Evolutionary conservation across 2,329 filamentous ascomycete genomes (phyloP), one percentile per base, ranked within the genome.

Genomic region (Apiospora aurea): DNA sequence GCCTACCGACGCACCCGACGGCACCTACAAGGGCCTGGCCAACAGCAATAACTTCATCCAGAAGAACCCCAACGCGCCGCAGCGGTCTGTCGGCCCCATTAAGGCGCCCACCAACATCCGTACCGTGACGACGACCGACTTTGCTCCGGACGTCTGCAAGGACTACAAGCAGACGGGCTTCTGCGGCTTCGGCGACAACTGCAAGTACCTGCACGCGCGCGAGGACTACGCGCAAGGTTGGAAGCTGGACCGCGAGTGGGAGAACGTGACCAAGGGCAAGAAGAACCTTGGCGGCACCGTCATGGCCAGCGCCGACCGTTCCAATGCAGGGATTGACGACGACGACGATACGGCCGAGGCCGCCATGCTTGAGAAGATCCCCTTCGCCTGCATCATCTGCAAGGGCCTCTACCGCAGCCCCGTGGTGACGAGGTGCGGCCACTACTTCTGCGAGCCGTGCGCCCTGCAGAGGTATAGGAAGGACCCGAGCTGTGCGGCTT

Each of bases 161-260:
- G 96, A 98, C 80, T 96, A 94, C 82, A 96, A 96, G 76, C 89
- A 93, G 77, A 96, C 92, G 0, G 92, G 92, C 0, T 92, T 77
- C 78, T 91, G 89, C 76, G 90, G 91, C 1, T 93, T 92, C 75
- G 92, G 93, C 41, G 94, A 96, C 80, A 91, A 87, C 73, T 97
- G 95, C 85, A 97, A 95, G 78, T 96, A 91, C 79, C 79, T 94
- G 0, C 94, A 96, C 78, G 90, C 90, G 6, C 86, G 94, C 72
- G 92, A 94, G 77, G 93, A 94, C 81, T 93, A 94, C 79, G 94
- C 96, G 77, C 93, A 95, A 80, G 96, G 96, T 2, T 99, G 96
- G 96, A 94, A 98, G 81, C 87, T 99, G 5, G 96, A 99, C 81
- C 88, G 89, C 70, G 96, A 98, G 68, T 99, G 96, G 96, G 96